Base-by-base conservation (phyloP, 75 land plant genomes). In the Cryptomeria japonica region DNA sequence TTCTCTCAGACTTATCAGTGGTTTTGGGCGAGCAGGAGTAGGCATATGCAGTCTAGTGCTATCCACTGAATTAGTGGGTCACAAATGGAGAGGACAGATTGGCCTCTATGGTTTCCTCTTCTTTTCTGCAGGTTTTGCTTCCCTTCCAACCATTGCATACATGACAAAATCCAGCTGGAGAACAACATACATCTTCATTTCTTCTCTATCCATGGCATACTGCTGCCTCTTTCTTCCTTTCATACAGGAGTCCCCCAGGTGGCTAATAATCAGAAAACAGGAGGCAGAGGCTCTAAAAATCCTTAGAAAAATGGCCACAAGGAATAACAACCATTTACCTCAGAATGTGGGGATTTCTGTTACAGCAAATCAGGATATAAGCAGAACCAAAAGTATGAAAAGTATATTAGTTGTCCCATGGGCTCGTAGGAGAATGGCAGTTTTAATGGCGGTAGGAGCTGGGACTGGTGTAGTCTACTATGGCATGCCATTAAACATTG, bases 181-280 rank as follows among this genome's bases (percentile, higher is more conserved):
- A 47, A 5, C 18, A 28, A 83, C 94, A 7, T 95, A 95, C 55
- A 10, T 95, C 22, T 90, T 87, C 84, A 91, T 90, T 8, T 94
- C 94, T 1, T 2, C 91, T 25, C 95, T 95, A 49, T 53, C 92
- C 9, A 37, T 95, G 18, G 22, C 88, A 86, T 95, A 94, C 85
- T 86, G 88, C 78, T 15, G 90, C 9, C 6, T 89, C 36, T 86
- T 91, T 55, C 84, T 86, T 14, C 86, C 89, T 49, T 80, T 92
- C n/a, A 88, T 91, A 31, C 80, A 36, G 16, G 96, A 95, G 78
- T 95, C 96, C 15, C 96, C 96, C 0, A 78, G 93, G 39, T 94
- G 96, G 96, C 92, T 92, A 70, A 85, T 93, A 31, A 86, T 95
- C 22, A 86, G 85, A 31, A 93, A 92, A 12, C 49, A 80, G 2